Percentiles rank a stretch among this genome's conserved stretches.
These are phyloP conservation scores for Podospora pseudoanserina DNA, from an alignment of 495 filamentous ascomycete species.

Conservation along the genomic window DNA sequence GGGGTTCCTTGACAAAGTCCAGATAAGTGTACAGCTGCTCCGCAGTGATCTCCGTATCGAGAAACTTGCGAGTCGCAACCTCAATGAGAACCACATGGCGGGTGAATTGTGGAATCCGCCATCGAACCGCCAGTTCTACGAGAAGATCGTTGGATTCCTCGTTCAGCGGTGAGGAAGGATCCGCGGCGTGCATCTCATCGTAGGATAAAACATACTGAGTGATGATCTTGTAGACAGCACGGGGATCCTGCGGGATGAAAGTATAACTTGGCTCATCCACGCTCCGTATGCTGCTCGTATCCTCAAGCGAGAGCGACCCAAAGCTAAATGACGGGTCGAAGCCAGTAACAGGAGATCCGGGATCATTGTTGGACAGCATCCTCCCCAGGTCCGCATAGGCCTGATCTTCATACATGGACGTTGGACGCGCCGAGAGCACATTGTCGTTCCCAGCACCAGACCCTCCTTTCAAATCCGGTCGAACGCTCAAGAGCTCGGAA, in stretches of 20 bases:
- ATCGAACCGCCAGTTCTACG: constrained; percentile 78
- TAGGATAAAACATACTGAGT: constrained; percentile 67
- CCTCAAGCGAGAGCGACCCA: constrained; percentile 62
- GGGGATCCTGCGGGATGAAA: constrained; percentile 84
- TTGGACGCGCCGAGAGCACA: constrained; percentile 42
- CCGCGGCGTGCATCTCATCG: constrained; percentile 49
- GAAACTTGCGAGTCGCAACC: constrained; percentile 76
- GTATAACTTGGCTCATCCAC: constrained; percentile 63
- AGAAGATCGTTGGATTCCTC: constrained; percentile 79
- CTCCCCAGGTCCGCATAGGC: constrained; percentile 58
- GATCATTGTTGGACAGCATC: constrained; percentile 35
- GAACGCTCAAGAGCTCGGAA: constrained; percentile 78
- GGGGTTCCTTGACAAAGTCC: constrained; percentile 69
- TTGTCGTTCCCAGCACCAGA: constrained; percentile 41
- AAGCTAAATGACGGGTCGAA: constrained; percentile 79
- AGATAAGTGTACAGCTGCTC: constrained; percentile 81
- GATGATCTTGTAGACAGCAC: constrained; percentile 74
- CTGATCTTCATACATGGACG: constrained; percentile 45
- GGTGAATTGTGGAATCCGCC: constrained; percentile 85
- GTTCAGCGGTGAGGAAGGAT: constrained; percentile 62
- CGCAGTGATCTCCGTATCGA: constrained; percentile 77
- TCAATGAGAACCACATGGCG: constrained; percentile 80
- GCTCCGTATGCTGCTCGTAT: constrained; percentile 48
- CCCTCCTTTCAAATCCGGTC: constrained; percentile 76
- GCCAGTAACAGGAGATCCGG: constrained; percentile 51